A percentile compares a stretch with the other conserved stretches of the same genome.
Evolutionary conservation across 148 eudicot genomes (phyloP).

Genomic region (Cornus controversa): DNA sequence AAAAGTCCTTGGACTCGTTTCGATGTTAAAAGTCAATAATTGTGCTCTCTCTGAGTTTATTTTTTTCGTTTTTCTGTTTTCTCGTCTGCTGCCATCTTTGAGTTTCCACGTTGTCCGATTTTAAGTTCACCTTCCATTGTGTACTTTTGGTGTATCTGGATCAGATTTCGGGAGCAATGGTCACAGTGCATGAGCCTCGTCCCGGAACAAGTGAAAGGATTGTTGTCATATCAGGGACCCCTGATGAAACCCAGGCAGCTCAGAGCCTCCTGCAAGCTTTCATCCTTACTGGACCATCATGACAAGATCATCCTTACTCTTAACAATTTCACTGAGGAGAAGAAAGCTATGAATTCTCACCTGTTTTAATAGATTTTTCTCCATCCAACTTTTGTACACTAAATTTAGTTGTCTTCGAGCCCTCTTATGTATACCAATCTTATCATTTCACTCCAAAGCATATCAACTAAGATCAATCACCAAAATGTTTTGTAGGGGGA

Average conservation of each 20-base stretch:
- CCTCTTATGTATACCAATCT: neutral
- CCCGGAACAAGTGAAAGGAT: conserved; percentile 47
- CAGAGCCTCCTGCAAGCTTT: conserved; percentile 85
- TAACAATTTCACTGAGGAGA: neutral
- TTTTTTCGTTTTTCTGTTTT: neutral
- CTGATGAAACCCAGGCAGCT: conserved; percentile 79
- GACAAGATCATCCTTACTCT: conserved; percentile 16
- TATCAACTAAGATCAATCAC: neutral
- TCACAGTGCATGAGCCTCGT: conserved; percentile 48
- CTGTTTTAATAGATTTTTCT: neutral
- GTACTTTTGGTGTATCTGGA: neutral
- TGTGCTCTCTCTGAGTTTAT: neutral
- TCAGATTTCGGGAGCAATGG: conserved; percentile 86
- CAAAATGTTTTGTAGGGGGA: neutral
- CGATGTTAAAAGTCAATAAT: neutral
- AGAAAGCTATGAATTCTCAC: neutral
- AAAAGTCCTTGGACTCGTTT: too few species aligned
- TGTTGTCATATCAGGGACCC: conserved; percentile 66
- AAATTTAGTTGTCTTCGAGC: neutral
- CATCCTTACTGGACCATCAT: conserved; percentile 51
- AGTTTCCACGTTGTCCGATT: neutral
- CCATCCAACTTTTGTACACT: neutral
- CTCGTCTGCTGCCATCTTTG: neutral
- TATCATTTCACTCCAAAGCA: neutral
- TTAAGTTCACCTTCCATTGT: neutral